Conservation (phyloP, 352 stramenopile species). For the Phytophthora pseudosyringae region DNA sequence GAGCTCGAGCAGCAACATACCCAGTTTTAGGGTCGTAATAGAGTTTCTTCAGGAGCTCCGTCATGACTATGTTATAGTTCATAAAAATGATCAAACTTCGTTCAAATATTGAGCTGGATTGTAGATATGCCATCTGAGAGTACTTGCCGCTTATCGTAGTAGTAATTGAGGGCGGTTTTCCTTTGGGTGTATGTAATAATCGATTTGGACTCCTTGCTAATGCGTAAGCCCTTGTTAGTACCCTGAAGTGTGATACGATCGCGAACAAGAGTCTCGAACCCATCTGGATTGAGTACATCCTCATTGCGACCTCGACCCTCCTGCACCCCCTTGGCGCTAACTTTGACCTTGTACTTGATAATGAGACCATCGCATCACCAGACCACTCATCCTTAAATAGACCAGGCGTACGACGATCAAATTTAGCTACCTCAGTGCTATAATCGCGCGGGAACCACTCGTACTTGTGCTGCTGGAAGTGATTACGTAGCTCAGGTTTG, state of each 20-base stretch:
- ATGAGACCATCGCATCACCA: neutral
- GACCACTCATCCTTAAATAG: constrained; percentile 2
- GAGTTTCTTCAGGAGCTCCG: too few species aligned
- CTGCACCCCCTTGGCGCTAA: neutral
- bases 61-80: too few species aligned
- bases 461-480: constrained; percentile 1
- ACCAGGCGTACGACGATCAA: neutral
- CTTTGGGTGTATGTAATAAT: too few species aligned
- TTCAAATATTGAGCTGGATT: too few species aligned
- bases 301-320: neutral
- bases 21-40: too few species aligned
- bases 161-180: too few species aligned
- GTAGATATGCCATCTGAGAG: too few species aligned
- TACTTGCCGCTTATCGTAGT: too few species aligned
- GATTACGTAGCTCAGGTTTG: neutral
- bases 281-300: neutral
- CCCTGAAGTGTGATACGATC: neutral
- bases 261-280: neutral
- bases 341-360: neutral
- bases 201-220: neutral
- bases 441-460: neutral
- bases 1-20: too few species aligned
- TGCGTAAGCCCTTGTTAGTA: neutral
- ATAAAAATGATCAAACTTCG: too few species aligned
- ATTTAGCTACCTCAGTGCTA: neutral